A percentile compares a stretch with the other conserved stretches of the same genome.
These are phyloP conservation scores for Ceratopteris richardii DNA, from an alignment of 75 land plant genomes.

Conservation along the genomic window DNA sequence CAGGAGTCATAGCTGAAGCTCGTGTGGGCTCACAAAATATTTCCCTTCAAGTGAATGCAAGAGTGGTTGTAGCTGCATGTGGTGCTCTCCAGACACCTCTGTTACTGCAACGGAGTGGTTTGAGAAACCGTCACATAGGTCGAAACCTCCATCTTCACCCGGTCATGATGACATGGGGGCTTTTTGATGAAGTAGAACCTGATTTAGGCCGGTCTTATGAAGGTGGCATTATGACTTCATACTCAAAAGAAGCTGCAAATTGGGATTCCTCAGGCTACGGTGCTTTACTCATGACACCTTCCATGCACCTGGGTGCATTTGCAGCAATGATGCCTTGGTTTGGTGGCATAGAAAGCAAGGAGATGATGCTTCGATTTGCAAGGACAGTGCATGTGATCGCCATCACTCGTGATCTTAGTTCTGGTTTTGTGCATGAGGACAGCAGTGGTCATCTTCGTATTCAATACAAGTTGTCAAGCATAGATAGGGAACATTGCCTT, in stretches of 20 bases:
- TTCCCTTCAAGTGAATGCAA: conserved; percentile 40
- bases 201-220: conserved; percentile 29
- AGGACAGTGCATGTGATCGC: conserved; percentile 52
- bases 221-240: conserved; percentile 81
- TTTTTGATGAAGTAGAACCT: conserved; percentile 24
- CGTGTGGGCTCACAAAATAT: background rate
- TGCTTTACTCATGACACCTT: conserved; percentile 46
- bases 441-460: conserved; percentile 24
- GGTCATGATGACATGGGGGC: conserved; percentile 64
- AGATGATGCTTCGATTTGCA: conserved; percentile 39
- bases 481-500: conserved; percentile 41
- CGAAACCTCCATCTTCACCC: conserved; percentile 75
- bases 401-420: conserved; percentile 52
- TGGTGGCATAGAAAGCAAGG: conserved; percentile 36
- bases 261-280: conserved; percentile 10
- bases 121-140: conserved; percentile 75
- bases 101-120: conserved; percentile 54
- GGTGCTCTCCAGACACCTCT: conserved; percentile 78
- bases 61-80: conserved; percentile 53
- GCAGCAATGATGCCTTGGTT: conserved; percentile 30
- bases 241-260: conserved; percentile 28
- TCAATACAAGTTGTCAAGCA: conserved; percentile 23
- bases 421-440: conserved; percentile 38
- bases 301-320: conserved; percentile 42
- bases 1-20: conserved; percentile 13